Percentiles rank a stretch among this genome's conserved stretches.
These are phyloP conservation scores for Xylaria castorea DNA, from an alignment of 495 filamentous ascomycete genomes.

Conservation along the genomic window DNA sequence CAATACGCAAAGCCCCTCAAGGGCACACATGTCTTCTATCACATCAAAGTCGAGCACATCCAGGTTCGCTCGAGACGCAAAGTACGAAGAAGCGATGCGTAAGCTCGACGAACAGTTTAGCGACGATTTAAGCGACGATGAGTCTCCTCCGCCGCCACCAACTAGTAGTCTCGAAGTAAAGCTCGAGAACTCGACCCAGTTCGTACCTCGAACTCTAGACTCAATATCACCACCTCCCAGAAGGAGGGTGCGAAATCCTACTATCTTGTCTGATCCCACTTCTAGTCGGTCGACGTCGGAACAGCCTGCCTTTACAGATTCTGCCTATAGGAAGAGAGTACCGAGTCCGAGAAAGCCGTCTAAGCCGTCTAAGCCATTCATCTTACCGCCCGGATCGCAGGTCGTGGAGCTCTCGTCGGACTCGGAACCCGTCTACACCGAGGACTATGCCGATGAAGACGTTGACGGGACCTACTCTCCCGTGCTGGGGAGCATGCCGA, in stretches of 20 bases:
- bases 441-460: conserved; percentile 54
- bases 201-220: conserved; percentile 6
- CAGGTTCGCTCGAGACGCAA: neutral
- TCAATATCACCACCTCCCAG: conserved; percentile 32
- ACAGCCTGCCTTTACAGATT: neutral
- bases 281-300: neutral
- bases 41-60: neutral
- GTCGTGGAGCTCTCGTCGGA: conserved; percentile 49
- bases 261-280: too few relatives aligned
- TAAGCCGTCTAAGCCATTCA: conserved; percentile 36
- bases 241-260: too few relatives aligned
- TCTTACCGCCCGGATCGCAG: conserved; percentile 47
- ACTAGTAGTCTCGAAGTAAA: conserved; percentile 9
- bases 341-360: conserved; percentile 16
- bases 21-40: conserved; percentile 9
- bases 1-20: conserved; percentile 34
- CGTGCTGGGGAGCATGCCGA: conserved; percentile 31
- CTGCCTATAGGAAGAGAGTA: neutral
- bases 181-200: conserved; percentile 1
- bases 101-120: conserved; percentile 14
- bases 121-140: neutral
- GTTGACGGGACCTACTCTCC: conserved; percentile 48
- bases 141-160: neutral
- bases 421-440: conserved; percentile 44
- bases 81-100: conserved; percentile 22